Conservation (phyloP, 225 moss, liverwort and hornwort genomes). For the Bryoerythrophyllum caledonicum region DNA sequence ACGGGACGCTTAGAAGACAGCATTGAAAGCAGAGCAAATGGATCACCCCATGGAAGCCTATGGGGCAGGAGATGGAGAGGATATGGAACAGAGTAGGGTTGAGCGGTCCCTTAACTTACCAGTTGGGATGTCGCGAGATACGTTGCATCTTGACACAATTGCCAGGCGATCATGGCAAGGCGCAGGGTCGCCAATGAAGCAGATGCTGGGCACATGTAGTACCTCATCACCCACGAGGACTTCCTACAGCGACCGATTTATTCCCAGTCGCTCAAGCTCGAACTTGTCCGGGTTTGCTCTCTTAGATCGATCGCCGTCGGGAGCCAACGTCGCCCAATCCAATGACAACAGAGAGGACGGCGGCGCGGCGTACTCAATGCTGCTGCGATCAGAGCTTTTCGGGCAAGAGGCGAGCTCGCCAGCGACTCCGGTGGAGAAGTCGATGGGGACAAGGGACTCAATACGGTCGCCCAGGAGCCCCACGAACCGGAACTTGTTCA, state of each 20-base stretch:
- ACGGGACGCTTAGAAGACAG: not conserved
- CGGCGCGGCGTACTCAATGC: conserved; percentile 69
- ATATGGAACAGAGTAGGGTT: conserved; percentile 41
- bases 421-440: conserved; percentile 71
- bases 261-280: conserved; percentile 80
- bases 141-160: conserved; percentile 57
- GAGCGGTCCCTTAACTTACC: conserved; percentile 69
- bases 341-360: conserved; percentile 73
- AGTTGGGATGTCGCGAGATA: conserved; percentile 59
- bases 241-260: conserved; percentile 82
- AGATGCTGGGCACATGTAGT: conserved; percentile 34
- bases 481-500: conserved; percentile 66
- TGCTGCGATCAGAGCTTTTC: conserved; percentile 73
- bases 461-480: conserved; percentile 67
- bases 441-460: conserved; percentile 55
- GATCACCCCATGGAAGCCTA: conserved; percentile 37
- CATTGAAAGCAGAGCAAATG: conserved; percentile 17
- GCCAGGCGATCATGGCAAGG: conserved; percentile 59
- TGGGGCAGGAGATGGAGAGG: conserved; percentile 33
- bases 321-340: conserved; percentile 49
- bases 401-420: conserved; percentile 73
- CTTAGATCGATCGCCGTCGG: conserved; percentile 68
- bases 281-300: conserved; percentile 72
- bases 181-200: conserved; percentile 57
- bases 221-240: conserved; percentile 66